These are phyloP conservation scores for Stagonosporopsis rhizophila DNA, from an alignment of 2,329 filamentous ascomycete species.

Conservation along the genomic window DNA sequence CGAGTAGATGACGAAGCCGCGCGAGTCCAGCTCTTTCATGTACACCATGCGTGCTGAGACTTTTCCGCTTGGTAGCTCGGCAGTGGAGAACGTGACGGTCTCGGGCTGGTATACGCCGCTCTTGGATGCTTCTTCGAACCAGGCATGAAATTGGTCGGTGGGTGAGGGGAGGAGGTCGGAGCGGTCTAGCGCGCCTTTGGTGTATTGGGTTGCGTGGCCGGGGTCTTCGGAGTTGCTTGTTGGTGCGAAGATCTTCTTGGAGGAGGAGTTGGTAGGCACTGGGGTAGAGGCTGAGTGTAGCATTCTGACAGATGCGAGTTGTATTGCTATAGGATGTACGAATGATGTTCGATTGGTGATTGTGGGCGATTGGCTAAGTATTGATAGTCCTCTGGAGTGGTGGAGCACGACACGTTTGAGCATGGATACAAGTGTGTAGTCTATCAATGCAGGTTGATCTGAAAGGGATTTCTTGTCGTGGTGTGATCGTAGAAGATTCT, in stretches of 20 bases:
- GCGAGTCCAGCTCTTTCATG: slow-evolving; percentile 87
- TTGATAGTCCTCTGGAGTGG: not conserved
- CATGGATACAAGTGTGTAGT: not conserved
- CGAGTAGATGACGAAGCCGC: slow-evolving; percentile 89
- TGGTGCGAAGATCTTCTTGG: slow-evolving; percentile 66
- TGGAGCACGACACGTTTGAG: not conserved
- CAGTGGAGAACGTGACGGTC: slow-evolving; percentile 86
- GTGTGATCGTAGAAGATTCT: slow-evolving; percentile 21
- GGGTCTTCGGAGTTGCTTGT: slow-evolving; percentile 60
- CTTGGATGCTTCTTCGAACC: slow-evolving; percentile 79
- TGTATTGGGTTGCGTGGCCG: slow-evolving; percentile 78
- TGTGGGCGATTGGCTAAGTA: not conserved
- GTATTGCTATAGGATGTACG: not conserved
- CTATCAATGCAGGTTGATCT: not conserved
- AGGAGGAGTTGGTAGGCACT: slow-evolving; percentile 15
- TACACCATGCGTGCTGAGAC: slow-evolving; percentile 89
- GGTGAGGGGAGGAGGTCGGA: slow-evolving; percentile 70
- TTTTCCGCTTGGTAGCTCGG: slow-evolving; percentile 79
- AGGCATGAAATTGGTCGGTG: slow-evolving; percentile 83
- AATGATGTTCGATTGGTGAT: not conserved
- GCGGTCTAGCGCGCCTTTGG: slow-evolving; percentile 66
- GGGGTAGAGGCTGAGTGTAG: slow-evolving; percentile 30
- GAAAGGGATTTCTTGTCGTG: not conserved
- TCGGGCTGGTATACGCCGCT: slow-evolving; percentile 76
- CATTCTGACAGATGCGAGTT: slow-evolving; percentile 21